Evolutionary conservation across 1,284 basidiomycete genomes (phyloP), one percentile per base, ranked within the genome.

Genomic region (Butyriboletus appendiculatus): DNA sequence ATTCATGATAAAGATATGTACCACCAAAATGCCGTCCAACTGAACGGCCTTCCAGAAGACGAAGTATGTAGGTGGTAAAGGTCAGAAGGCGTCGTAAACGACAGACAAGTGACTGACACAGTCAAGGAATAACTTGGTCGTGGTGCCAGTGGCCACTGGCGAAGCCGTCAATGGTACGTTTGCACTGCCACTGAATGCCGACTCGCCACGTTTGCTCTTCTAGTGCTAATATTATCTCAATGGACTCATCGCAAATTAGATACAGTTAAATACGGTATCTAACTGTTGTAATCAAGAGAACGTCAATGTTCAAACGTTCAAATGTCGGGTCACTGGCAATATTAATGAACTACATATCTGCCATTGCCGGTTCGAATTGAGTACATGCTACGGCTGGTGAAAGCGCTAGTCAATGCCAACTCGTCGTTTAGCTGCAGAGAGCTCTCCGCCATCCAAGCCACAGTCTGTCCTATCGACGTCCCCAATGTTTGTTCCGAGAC

Each of bases 181-280:
- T 22, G 40, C 64, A 62, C 62, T 20, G 61, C 61, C 61, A 64
- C 35, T 14, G n/a, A 45, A 57, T 53, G 14, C 32, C 11, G 12
- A 38, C 16, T 1, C 28, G 62, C 60, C 60, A 65, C 60, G 62
- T 64, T 43, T 48, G n/a, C 61, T 32, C 14, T n/a, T n/a, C n/a
- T 15, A 30, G 28, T 11, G 20, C 24, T 7, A n/a, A 52, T 56
- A 33, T 56, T 43, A 54, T 56, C 52, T 10, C 28, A 9, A 28
- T 28, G 28, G 10, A 10, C 24, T 24, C 12, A 46, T 46, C 45
- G n/a, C 12, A 28, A 24, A 20, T 28, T n/a, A 20, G 11, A 32
- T 35, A 28, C 30, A 28, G 20, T 14, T n/a, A 20, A 50, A 18
- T 32, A 35, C 11, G 16, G 24, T 34, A 48, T 49, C 10, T 22